These are phyloP conservation scores for Serendipita indica DNA, from an alignment of 768 basidiomycete genomes.

Conservation along the genomic window DNA sequence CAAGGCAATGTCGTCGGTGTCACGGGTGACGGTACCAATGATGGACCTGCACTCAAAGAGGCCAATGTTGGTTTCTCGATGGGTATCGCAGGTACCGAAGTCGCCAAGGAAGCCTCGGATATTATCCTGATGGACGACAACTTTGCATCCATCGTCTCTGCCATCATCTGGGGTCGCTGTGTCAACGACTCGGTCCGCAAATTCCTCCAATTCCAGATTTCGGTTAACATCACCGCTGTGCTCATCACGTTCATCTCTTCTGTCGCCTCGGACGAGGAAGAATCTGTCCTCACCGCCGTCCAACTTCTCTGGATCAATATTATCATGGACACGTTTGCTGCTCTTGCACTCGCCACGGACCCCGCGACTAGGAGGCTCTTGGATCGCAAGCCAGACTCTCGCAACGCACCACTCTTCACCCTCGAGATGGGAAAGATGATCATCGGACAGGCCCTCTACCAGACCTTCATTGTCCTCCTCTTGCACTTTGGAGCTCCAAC, in stretches of 20 bases:
- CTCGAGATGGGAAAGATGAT: slow-evolving; percentile 98
- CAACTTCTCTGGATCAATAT: slow-evolving; percentile 98
- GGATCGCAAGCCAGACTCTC: slow-evolving; percentile 81
- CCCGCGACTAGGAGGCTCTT: slow-evolving; percentile 71
- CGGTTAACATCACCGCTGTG: slow-evolving; percentile 91
- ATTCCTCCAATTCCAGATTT: slow-evolving; percentile 92
- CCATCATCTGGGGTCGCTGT: slow-evolving; percentile 98
- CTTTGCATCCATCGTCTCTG: slow-evolving; percentile 89
- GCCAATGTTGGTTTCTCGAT: slow-evolving; percentile 96
- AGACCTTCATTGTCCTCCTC: slow-evolving; percentile 65
- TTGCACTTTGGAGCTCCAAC: slow-evolving; percentile 72
- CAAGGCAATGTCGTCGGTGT: slow-evolving; percentile 89
- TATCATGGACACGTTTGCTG: slow-evolving; percentile 98
- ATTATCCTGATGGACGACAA: slow-evolving; percentile 98
- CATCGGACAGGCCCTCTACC: slow-evolving; percentile 73
- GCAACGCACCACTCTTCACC: slow-evolving; percentile 75
- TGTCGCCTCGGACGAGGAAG: slow-evolving; percentile 58
- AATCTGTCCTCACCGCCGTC: slow-evolving; percentile 85
- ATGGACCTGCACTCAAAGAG: slow-evolving; percentile 89
- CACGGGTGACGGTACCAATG: slow-evolving; percentile 96
- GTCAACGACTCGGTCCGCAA: slow-evolving; percentile 97
- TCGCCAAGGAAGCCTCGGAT: slow-evolving; percentile 97
- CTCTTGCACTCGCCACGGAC: slow-evolving; percentile 92
- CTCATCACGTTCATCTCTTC: slow-evolving; percentile 86
- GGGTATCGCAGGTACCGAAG: slow-evolving; percentile 93